These are phyloP conservation scores for Plasmodium vivax DNA, from an alignment of 169 alveolate species.

Conservation along the genomic window DNA sequence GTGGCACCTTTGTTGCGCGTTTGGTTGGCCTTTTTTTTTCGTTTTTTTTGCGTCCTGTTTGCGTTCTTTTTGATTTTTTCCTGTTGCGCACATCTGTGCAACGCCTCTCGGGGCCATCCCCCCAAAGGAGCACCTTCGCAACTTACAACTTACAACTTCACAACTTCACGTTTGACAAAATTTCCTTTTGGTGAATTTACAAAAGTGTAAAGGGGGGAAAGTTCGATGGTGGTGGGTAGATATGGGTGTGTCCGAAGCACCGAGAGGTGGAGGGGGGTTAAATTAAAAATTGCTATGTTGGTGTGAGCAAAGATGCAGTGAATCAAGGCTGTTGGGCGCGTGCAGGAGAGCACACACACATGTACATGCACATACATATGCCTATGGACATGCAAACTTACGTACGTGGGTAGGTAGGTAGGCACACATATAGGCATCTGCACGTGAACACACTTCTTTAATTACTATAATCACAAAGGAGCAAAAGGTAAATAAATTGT, in stretches of 20 bases:
- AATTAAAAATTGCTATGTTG: neutral
- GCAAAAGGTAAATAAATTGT: neutral
- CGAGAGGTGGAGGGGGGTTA: neutral
- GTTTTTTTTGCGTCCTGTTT: too few relatives aligned
- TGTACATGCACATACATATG: neutral
- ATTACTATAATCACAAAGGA: constrained; percentile 6
- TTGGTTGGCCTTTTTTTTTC: neutral
- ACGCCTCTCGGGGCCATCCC: neutral
- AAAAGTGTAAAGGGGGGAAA: neutral
- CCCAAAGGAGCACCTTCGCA: neutral
- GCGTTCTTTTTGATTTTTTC: neutral
- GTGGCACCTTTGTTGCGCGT: neutral
- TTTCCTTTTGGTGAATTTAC: neutral
- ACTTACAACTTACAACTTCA: neutral
- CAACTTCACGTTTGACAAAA: neutral
- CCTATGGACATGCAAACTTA: neutral
- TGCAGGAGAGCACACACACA: neutral
- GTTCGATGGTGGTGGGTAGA: neutral
- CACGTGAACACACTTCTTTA: neutral
- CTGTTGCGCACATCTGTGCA: neutral
- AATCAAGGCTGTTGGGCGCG: neutral
- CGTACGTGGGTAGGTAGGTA: neutral
- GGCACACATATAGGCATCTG: neutral
- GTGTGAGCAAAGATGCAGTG: neutral
- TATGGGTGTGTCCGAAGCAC: neutral